Evolutionary conservation across 331 rosid species (phyloP).

Genomic region (Ulmus americana): DNA sequence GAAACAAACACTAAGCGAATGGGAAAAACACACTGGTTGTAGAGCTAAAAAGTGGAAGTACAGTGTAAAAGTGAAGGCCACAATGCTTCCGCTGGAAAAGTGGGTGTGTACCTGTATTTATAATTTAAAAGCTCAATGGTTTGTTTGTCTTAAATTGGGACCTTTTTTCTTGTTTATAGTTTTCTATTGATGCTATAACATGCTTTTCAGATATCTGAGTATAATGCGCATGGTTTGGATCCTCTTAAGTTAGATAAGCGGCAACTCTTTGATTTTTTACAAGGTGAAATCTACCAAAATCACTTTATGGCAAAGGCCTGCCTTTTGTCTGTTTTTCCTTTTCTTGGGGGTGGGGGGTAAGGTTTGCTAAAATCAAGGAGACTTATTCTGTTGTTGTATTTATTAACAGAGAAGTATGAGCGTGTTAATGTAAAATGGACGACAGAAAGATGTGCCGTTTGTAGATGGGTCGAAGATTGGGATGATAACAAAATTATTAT

Average conservation of each 20-base stretch:
- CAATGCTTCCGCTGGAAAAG: conserved; percentile 80
- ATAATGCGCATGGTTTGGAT: conserved; percentile 40
- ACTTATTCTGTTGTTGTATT: conserved; percentile 17
- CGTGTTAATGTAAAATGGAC: conserved; percentile 90
- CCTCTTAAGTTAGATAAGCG: conserved; percentile 52
- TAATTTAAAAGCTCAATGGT: conserved; percentile 4
- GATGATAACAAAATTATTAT: conserved; percentile 92
- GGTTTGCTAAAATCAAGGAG: not conserved
- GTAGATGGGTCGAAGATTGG: conserved; percentile 99
- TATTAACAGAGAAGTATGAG: conserved; percentile 69
- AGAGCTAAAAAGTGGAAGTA: conserved; percentile 96
- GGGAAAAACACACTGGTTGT: conserved; percentile 94
- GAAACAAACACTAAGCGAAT: conserved; percentile 82
- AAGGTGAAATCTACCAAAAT: conserved; percentile 44
- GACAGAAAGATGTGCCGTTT: conserved; percentile 89
- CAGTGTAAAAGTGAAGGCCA: conserved; percentile 85
- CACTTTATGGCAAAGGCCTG: conserved; percentile 15
- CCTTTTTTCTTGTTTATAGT: not conserved
- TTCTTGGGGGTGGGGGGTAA: not conserved
- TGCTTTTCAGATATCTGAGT: conserved; percentile 58
- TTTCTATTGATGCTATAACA: conserved; percentile 18
- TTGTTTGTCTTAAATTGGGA: not conserved
- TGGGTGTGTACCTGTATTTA: conserved; percentile 63
- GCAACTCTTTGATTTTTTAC: conserved; percentile 60
- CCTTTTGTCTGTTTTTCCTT: conserved; percentile 3